These are phyloP conservation scores for Plasmodium vivax DNA, from an alignment of 169 alveolate species.

Conservation along the genomic window DNA sequence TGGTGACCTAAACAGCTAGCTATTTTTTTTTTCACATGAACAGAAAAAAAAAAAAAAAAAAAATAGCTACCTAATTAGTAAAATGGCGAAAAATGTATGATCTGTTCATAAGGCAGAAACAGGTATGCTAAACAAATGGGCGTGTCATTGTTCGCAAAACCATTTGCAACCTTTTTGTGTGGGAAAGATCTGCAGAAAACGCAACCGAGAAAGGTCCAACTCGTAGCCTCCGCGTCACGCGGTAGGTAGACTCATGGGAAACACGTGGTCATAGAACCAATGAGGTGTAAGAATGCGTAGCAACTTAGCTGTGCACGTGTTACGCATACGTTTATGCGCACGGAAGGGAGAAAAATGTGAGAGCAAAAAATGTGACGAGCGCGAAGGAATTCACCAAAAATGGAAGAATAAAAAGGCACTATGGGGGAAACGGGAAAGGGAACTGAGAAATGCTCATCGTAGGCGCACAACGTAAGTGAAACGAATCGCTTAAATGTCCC, in stretches of 20 bases:
- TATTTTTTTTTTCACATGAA: background rate
- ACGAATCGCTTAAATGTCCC: background rate
- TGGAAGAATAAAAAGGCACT: background rate
- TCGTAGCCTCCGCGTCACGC: background rate
- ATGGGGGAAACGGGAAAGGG: background rate
- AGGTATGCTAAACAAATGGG: background rate
- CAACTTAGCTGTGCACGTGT: background rate
- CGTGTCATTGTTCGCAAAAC: background rate
- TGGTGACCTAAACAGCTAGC: background rate
- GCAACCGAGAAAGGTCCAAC: background rate
- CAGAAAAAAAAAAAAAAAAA: conserved; percentile 1
- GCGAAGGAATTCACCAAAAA: background rate
- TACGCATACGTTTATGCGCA: background rate
- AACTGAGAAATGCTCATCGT: background rate
- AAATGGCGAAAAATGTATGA: background rate
- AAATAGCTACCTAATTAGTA: background rate
- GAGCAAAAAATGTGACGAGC: background rate
- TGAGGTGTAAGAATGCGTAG: background rate
- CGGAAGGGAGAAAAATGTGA: background rate
- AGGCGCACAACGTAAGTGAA: background rate
- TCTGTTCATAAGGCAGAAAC: background rate
- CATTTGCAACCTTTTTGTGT: background rate
- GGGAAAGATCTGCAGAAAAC: background rate
- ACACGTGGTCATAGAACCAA: background rate
- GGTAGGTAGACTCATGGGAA: background rate